A percentile compares a stretch with the other conserved stretches of the same genome.
Conservation (phyloP, 139 green algal species). For the Chlorella sp. region DNA sequence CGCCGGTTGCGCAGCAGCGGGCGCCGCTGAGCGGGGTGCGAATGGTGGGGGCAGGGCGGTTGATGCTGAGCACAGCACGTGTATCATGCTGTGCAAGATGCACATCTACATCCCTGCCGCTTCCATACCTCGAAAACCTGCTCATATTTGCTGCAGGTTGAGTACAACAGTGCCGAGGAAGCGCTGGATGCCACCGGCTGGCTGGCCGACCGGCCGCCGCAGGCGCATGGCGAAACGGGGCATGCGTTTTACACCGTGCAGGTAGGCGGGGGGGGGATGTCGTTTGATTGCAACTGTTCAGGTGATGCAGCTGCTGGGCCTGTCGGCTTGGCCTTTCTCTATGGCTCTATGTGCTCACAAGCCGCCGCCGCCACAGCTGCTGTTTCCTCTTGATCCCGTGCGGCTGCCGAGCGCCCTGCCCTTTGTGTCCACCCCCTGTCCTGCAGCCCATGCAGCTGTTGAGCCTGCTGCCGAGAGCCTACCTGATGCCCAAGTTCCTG, state of each 20-base stretch:
- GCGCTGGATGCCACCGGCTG: constrained; percentile 36
- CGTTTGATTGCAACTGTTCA: neutral
- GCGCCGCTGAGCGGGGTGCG: too few relatives aligned
- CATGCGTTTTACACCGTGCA: constrained; percentile 52
- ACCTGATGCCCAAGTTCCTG: constrained; percentile 58
- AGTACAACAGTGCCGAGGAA: constrained; percentile 24
- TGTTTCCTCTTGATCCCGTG: neutral
- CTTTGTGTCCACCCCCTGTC: neutral
- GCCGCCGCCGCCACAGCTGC: neutral
- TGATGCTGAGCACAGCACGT: too few relatives aligned
- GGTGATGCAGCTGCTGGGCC: neutral
- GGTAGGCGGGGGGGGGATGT: neutral
- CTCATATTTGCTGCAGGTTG: neutral
- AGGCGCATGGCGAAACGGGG: constrained; percentile 24
- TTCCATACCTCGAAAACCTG: neutral
- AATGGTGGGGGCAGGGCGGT: too few relatives aligned
- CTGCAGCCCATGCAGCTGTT: constrained; percentile 54
- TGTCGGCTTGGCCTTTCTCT: neutral
- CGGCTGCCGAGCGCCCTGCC: neutral
- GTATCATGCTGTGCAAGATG: too few relatives aligned
- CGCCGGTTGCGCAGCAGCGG: neutral
- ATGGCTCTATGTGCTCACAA: neutral
- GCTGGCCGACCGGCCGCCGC: constrained; percentile 26
- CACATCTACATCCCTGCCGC: too few relatives aligned
- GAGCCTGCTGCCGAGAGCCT: constrained; percentile 50